phyloP scores from a whole-genome alignment of 1,139 yeast species.

The Arxiozyma bovina region DNA sequence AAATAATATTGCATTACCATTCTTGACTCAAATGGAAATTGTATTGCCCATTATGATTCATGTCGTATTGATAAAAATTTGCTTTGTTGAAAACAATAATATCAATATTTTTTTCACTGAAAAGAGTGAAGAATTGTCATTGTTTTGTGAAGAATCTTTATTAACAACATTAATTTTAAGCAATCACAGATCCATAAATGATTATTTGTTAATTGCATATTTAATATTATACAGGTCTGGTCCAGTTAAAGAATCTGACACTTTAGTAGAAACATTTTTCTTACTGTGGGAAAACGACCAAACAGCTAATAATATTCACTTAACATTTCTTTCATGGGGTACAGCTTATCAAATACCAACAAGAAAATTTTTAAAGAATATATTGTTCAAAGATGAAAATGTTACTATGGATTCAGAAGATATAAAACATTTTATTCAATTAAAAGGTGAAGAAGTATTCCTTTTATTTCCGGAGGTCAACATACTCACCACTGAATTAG shows the following conservation, averaged over 20 bases:
- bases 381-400: slow-evolving; percentile 26
- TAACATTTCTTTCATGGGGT: slow-evolving; percentile 28
- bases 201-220: slow-evolving; percentile 23
- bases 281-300: slow-evolving; percentile 7
- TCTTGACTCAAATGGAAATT: slow-evolving; percentile 12
- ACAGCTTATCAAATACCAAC: slow-evolving; percentile 21
- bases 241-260: not conserved
- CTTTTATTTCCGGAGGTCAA: slow-evolving; percentile 62
- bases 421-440: slow-evolving; percentile 10
- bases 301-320: slow-evolving; percentile 6
- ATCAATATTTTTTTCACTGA: slow-evolving; percentile 20
- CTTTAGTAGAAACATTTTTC: not conserved
- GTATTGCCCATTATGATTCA: slow-evolving; percentile 6
- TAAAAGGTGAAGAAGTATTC: slow-evolving; percentile 31
- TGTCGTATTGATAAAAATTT: slow-evolving; percentile 15
- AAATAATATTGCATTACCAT: not conserved
- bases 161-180: slow-evolving; percentile 22
- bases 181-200: slow-evolving; percentile 30
- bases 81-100: slow-evolving; percentile 16
- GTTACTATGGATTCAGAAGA: slow-evolving; percentile 9
- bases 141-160: slow-evolving; percentile 9
- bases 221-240: slow-evolving; percentile 11
- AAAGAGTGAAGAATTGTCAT: slow-evolving; percentile 17
- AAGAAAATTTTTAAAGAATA: slow-evolving; percentile 16
- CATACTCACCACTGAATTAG: slow-evolving; percentile 43